Percentiles rank a stretch among this genome's conserved stretches.
Evolutionary conservation across 352 stramenopile species (phyloP).

Genomic region (Globisporangium okanoganense): DNA sequence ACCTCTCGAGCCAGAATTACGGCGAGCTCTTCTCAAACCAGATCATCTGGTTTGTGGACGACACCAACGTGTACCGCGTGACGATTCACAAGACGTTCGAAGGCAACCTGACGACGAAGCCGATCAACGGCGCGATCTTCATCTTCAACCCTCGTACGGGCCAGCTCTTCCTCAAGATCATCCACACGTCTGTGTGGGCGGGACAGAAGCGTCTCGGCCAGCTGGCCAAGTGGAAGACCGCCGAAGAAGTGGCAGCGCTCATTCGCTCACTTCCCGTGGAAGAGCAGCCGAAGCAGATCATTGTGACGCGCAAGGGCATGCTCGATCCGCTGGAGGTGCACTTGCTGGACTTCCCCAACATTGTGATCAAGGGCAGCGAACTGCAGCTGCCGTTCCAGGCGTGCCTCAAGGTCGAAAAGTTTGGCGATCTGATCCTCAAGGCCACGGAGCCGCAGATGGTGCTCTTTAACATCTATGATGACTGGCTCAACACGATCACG

Average conservation of each 20-base stretch:
- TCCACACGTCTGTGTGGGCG: conserved; percentile 99
- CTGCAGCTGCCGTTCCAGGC: conserved; percentile 99
- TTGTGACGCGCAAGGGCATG: conserved; percentile 99
- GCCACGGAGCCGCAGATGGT: conserved; percentile 99
- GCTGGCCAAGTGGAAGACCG: conserved; percentile 99
- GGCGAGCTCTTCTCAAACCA: conserved; percentile 99
- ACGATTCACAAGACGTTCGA: conserved; percentile 99
- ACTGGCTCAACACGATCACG: conserved; percentile 99
- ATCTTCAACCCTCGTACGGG: conserved; percentile 99
- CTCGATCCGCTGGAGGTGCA: conserved; percentile 99
- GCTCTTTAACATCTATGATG: conserved; percentile 99
- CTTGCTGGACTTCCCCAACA: conserved; percentile 99
- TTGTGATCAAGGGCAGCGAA: conserved; percentile 99
- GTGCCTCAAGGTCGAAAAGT: conserved; percentile 99
- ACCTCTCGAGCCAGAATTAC: conserved; percentile 99
- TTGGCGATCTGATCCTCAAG: conserved; percentile 99
- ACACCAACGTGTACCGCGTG: conserved; percentile 99
- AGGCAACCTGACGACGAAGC: conserved; percentile 99
- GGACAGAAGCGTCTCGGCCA: conserved; percentile 99
- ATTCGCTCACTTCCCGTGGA: conserved; percentile 99
- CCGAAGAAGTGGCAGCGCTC: conserved; percentile 99
- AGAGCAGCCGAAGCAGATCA: conserved; percentile 99
- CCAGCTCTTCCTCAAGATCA: conserved; percentile 99
- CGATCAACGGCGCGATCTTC: conserved; percentile 99
- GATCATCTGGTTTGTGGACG: conserved; percentile 99